A percentile compares a stretch with the other conserved stretches of the same genome.
Conservation (phyloP, 805 yeast genomes). For the Saturnispora silvae region DNA sequence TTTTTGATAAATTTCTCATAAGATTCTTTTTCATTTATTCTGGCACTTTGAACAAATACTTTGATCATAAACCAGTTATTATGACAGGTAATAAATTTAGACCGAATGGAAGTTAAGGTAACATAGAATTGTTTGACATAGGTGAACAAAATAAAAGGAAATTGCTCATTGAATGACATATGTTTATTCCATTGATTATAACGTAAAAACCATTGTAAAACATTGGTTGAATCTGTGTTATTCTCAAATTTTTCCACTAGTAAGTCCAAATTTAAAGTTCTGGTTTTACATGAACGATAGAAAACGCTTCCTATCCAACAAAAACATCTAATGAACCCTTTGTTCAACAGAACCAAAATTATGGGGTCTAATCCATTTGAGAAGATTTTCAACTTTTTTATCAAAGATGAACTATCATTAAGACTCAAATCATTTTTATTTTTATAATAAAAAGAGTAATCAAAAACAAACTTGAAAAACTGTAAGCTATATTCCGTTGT, state of each 20-base stretch:
- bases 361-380: constrained; percentile 20
- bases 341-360: constrained; percentile 14
- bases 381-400: constrained; percentile 15
- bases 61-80: constrained; percentile 17
- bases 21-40: constrained; percentile 12
- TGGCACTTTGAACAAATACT: constrained; percentile 23
- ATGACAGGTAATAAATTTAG: constrained; percentile 18
- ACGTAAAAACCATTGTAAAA: constrained; percentile 23
- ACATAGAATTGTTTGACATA: constrained; percentile 21
- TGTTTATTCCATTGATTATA: constrained; percentile 5
- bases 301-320: constrained; percentile 8
- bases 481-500: constrained; percentile 29
- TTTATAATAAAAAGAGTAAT: constrained; percentile 23
- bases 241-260: constrained; percentile 20
- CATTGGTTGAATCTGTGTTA: constrained; percentile 21
- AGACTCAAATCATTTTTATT: constrained; percentile 13
- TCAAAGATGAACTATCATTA: constrained; percentile 3
- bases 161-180: constrained; percentile 15
- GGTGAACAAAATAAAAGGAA: constrained; percentile 21
- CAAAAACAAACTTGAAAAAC: constrained; percentile 26
- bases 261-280: constrained; percentile 10
- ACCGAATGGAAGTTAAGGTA: constrained; percentile 15
- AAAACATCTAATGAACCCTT: constrained; percentile 2
- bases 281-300: constrained; percentile 4
- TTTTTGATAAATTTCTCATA: constrained; percentile 12